Base-by-base conservation (phyloP, 2,329 filamentous ascomycete species). In the Lasiodiplodia citricola region DNA sequence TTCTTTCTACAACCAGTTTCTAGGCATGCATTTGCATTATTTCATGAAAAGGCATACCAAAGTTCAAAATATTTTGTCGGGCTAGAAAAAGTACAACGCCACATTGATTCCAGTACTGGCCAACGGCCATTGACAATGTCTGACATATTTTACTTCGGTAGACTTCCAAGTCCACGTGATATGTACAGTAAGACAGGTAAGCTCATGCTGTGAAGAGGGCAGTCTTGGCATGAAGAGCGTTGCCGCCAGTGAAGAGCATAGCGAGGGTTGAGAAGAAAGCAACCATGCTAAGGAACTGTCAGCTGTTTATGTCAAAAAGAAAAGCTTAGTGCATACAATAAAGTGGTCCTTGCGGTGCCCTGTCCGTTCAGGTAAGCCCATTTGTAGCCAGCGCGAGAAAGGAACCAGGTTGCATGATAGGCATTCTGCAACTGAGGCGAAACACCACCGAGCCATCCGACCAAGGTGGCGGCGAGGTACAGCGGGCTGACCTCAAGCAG, bases 401-500 rank as follows among this genome's bases (percentile, higher is more conserved):
- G 16, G 25, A 67, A 56, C 65, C 65, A 67, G 11, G 38, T 13
- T 11, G 23, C 23, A 23, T 67, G 65, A 10, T 67, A 67, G 10
- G 38, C 14, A 44, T 67, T 67, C 31, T 67, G 65, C 18, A 58
- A 28, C 25, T 58, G 54, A 7, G 65, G 65, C 6, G 31, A 31
- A 11, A 67, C 54, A 14, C 65, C 65, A 23, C 65, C 65, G 16
- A 67, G 65, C 65, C 65, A 67, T 28, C 38, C 65, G 5, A 52
- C 44, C 16, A 67, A 25, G 31, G 23, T 67, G 37, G 65, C 65
- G n/a, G 58, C 65, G 18, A 67, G 52, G n/a, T 35, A 67, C 23
- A 67, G 65, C 10, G 65, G 65, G 38, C 51, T 35, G 38, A 18
- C 23, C 41, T 67, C 65, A 18, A 21, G 8, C 10, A 67, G 65